Evolutionary conservation across 768 basidiomycete species (phyloP).

Genomic region (Daedaleopsis sinensis): DNA sequence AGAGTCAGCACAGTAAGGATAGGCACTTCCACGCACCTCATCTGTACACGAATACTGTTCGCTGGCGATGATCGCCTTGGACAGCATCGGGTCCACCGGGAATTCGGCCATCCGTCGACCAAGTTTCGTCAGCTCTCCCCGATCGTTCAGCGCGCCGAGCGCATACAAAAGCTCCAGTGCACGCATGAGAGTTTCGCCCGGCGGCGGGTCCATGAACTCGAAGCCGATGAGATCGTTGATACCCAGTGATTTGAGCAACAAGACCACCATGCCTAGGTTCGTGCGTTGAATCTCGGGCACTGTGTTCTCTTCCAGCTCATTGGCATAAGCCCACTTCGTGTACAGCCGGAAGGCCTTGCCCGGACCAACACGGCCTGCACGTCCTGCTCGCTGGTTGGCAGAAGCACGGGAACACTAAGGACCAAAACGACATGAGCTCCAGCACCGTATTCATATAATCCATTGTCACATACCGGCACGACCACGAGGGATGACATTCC

Average conservation of each 20-base stretch:
- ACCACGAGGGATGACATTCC: conserved; percentile 98
- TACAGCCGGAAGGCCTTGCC: conserved; percentile 98
- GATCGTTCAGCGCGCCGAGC: conserved; percentile 92
- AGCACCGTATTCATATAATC: not conserved
- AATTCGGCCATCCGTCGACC: conserved; percentile 99
- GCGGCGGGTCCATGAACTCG: conserved; percentile 98
- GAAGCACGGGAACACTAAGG: conserved; percentile 92
- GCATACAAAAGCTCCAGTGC: conserved; percentile 94
- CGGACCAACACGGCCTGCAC: conserved; percentile 96
- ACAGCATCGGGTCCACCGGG: conserved; percentile 97
- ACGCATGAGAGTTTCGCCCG: conserved; percentile 96
- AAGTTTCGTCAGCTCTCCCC: conserved; percentile 96
- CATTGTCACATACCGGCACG: conserved; percentile 72
- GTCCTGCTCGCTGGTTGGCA: conserved; percentile 94
- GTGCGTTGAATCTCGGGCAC: conserved; percentile 99
- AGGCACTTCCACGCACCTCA: conserved; percentile 61
- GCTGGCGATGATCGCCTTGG: conserved; percentile 94
- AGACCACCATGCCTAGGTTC: conserved; percentile 93
- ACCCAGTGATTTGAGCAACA: conserved; percentile 93
- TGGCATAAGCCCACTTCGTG: conserved; percentile 97
- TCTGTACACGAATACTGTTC: conserved; percentile 95
- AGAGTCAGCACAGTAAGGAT: not conserved
- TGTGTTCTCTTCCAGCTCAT: conserved; percentile 96
- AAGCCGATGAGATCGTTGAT: conserved; percentile 99
- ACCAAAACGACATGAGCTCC: not conserved